Percentiles rank a stretch among this genome's conserved stretches.
These are phyloP conservation scores for Floccularia luteovirens DNA, from an alignment of 768 basidiomycete genomes.

Conservation along the genomic window DNA sequence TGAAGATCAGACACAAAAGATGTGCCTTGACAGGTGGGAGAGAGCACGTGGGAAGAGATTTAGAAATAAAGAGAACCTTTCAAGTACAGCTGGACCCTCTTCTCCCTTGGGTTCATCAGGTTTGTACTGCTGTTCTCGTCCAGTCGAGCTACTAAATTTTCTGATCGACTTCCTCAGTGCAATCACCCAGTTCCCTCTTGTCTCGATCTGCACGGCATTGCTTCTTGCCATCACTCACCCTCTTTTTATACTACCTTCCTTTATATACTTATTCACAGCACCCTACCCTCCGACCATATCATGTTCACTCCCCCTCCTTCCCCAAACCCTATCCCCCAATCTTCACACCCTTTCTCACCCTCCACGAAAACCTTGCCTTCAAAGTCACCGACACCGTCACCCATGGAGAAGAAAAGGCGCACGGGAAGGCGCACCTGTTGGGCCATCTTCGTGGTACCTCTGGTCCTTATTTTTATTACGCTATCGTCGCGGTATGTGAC, in stretches of 20 bases:
- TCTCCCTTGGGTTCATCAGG: no score
- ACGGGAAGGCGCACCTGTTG: slow-evolving; percentile 37
- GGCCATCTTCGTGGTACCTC: slow-evolving; percentile 49
- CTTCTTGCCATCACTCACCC: no score
- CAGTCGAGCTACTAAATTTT: no score
- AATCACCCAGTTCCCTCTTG: no score
- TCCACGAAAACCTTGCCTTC: not conserved
- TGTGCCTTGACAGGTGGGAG: no score
- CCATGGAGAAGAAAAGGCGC: slow-evolving; percentile 26
- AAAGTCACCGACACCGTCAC: not conserved
- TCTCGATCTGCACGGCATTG: no score
- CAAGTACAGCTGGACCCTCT: no score
- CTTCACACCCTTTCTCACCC: slow-evolving; percentile 6
- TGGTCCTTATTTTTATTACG: slow-evolving; percentile 47
- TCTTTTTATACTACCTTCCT: not conserved
- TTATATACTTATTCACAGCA: not conserved
- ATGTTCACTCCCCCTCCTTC: slow-evolving; percentile 31
- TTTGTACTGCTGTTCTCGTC: no score
- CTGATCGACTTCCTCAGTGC: no score
- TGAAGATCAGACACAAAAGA: no score
- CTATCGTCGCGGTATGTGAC: slow-evolving; percentile 41
- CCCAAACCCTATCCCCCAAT: slow-evolving; percentile 17
- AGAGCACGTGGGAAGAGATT: no score
- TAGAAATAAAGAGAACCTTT: no score
- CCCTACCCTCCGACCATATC: slow-evolving; percentile 3